phyloP scores from a whole-genome alignment of 768 basidiomycete genomes.

The Clitopilus hobsonii region DNA sequence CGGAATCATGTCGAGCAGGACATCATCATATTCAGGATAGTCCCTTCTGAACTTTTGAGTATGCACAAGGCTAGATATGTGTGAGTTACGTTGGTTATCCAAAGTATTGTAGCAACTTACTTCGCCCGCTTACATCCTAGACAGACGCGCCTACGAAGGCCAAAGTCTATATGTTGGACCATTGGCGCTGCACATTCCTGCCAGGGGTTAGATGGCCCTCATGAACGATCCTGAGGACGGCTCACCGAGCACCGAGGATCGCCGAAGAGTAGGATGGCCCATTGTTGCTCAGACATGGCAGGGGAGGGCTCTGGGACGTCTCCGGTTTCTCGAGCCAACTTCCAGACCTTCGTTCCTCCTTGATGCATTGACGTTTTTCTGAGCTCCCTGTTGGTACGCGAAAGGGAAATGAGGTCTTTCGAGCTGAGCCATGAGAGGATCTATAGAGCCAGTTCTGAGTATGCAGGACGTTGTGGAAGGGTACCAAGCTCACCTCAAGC shows the following conservation, averaged over 20 bases:
- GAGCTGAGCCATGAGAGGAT: neutral
- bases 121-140: conserved; percentile 19
- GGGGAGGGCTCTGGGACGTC: conserved; percentile 16
- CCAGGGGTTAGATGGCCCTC: neutral
- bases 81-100: too few species aligned
- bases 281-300: conserved; percentile 20
- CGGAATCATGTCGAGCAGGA: conserved; percentile 22
- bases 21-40: conserved; percentile 22
- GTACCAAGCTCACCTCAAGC: neutral
- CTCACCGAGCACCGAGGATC: conserved; percentile 18
- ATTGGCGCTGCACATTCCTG: conserved; percentile 15
- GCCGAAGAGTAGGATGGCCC: conserved; percentile 22
- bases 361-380: conserved; percentile 14
- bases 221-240: neutral
- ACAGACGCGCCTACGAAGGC: conserved; percentile 20
- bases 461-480: neutral
- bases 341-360: conserved; percentile 20
- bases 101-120: conserved; percentile 12
- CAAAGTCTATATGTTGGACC: conserved; percentile 19
- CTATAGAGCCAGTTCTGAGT: neutral
- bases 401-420: neutral
- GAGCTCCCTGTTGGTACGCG: conserved; percentile 2
- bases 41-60: conserved; percentile 13
- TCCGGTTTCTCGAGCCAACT: conserved; percentile 9
- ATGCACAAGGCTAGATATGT: conserved; percentile 24